A percentile compares a stretch with the other conserved stretches of the same genome.
These are phyloP conservation scores for Anethum foeniculum DNA, from an alignment of 140 eudicot species.

Conservation along the genomic window DNA sequence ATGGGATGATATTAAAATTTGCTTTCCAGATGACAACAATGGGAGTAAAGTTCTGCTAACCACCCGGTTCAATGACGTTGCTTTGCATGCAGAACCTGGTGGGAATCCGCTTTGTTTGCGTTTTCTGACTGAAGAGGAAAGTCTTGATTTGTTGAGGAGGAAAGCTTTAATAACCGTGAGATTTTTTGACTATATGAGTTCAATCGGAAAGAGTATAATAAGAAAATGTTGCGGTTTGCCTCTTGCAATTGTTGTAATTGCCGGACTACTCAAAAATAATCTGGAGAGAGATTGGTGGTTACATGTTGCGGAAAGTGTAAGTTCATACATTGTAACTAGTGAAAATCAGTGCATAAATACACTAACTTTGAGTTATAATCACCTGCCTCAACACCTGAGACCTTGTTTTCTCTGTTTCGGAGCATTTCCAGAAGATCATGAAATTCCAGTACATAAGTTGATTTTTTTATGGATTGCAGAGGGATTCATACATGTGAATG, in stretches of 20 bases:
- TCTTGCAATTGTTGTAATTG: neutral
- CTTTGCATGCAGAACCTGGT: neutral
- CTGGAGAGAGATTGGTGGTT: constrained; percentile 12
- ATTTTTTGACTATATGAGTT: neutral
- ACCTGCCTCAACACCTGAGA: neutral
- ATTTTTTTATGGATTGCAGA: neutral
- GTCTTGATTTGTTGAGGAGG: constrained; percentile 17
- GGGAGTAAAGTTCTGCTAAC: constrained; percentile 13
- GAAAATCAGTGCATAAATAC: too few species aligned
- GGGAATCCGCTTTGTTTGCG: neutral
- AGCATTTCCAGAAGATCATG: neutral
- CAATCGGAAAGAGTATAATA: constrained; percentile 9
- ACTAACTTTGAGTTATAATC: too few species aligned
- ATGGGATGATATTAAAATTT: constrained; percentile 12
- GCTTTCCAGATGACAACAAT: constrained; percentile 18
- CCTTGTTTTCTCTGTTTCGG: neutral
- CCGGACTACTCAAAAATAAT: neutral
- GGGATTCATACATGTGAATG: neutral
- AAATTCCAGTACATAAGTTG: neutral
- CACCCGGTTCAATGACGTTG: constrained; percentile 6
- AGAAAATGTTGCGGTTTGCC: neutral
- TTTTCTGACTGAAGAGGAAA: neutral
- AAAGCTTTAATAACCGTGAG: neutral
- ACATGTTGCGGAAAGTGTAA: neutral
- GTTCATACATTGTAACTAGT: too few species aligned